Percentiles rank a stretch among this genome's conserved stretches.
These are phyloP conservation scores for Pseudozyma tsukubaensis DNA, from an alignment of 1,284 basidiomycete species.

Conservation along the genomic window DNA sequence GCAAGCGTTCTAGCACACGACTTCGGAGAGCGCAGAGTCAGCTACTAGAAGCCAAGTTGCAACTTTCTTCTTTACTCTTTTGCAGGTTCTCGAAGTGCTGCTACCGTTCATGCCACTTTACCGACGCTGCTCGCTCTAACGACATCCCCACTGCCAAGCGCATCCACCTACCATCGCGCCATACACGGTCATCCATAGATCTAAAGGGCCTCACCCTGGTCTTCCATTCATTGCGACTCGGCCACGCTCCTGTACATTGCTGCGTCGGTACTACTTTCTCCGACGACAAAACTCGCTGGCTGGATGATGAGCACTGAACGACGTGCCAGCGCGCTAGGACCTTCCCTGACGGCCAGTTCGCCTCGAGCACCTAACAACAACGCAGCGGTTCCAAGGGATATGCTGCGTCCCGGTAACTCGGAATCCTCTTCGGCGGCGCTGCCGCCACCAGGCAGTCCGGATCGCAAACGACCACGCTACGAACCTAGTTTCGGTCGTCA, in stretches of 20 bases:
- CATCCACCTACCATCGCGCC: no score
- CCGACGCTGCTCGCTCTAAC: not conserved
- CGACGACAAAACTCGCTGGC: slow-evolving; percentile 7
- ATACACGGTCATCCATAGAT: no score
- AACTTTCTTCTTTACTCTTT: not conserved
- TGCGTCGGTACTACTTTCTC: not conserved
- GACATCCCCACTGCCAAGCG: no score
- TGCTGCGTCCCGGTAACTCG: slow-evolving; percentile 14
- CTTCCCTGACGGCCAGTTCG: slow-evolving; percentile 27
- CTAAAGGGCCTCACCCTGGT: not conserved
- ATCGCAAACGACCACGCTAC: slow-evolving; percentile 43
- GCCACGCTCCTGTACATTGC: not conserved
- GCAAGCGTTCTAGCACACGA: not conserved
- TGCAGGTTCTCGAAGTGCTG: not conserved
- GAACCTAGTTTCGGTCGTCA: slow-evolving; percentile 16
- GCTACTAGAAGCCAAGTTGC: not conserved
- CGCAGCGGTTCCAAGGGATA: slow-evolving; percentile 27
- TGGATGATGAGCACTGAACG: slow-evolving; percentile 55
- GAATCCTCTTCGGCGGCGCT: slow-evolving; percentile 4
- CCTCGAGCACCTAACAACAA: slow-evolving; percentile 23
- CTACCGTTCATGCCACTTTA: not conserved
- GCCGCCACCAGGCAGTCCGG: slow-evolving; percentile 23
- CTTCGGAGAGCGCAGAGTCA: not conserved
- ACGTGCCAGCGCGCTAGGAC: slow-evolving; percentile 33
- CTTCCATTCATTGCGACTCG: not conserved